Conservation (phyloP, 2,329 filamentous ascomycete genomes). For the Ophiostoma novo-ulmi region DNA sequence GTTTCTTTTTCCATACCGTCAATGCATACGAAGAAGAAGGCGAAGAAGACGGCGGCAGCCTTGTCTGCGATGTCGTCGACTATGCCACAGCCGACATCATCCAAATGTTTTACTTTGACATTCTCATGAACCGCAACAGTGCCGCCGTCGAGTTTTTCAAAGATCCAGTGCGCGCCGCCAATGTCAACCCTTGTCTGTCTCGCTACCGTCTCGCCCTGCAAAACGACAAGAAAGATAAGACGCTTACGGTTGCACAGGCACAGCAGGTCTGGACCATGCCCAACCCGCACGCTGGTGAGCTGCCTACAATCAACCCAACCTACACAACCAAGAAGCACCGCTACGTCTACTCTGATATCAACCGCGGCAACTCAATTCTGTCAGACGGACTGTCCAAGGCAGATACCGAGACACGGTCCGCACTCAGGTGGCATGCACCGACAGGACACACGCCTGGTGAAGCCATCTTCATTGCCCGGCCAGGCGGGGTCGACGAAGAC, state of each 20-base stretch:
- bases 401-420: constrained; percentile 50
- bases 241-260: constrained; percentile 14
- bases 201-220: constrained; percentile 36
- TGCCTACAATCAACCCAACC: constrained; percentile 60
- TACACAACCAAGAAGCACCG: constrained; percentile 50
- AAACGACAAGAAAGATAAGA: background rate
- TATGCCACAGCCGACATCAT: constrained; percentile 63
- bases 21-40: constrained; percentile 62
- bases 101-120: constrained; percentile 63
- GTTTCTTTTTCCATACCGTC: constrained; percentile 74
- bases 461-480: constrained; percentile 59
- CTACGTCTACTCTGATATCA: constrained; percentile 55
- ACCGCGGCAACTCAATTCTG: constrained; percentile 54
- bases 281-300: constrained; percentile 53
- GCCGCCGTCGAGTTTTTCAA: constrained; percentile 42
- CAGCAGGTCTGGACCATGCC: constrained; percentile 44
- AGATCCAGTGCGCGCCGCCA: constrained; percentile 38
- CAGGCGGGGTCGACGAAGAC: constrained; percentile 50
- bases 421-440: constrained; percentile 49
- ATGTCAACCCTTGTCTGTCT: constrained; percentile 37
- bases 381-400: constrained; percentile 62
- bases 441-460: constrained; percentile 63
- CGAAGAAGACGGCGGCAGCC: constrained; percentile 48
- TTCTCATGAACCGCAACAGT: constrained; percentile 52
- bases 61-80: constrained; percentile 61